phyloP scores from a whole-genome alignment of 2,329 filamentous ascomycete genomes.

The Fusarium sp. region DNA sequence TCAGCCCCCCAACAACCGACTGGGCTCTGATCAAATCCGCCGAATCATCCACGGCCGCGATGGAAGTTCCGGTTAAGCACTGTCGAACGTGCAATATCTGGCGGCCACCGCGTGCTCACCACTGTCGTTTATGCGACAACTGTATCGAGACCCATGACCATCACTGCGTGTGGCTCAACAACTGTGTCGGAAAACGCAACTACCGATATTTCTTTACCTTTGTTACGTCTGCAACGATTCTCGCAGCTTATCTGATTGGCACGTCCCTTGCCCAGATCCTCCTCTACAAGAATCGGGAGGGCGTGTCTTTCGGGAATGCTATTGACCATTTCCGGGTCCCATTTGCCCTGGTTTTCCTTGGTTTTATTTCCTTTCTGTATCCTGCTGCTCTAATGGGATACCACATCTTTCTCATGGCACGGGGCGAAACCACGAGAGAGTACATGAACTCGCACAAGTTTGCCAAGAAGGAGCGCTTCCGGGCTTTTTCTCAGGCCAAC shows the following conservation, averaged over 20 bases:
- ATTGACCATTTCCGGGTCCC: slow-evolving; percentile 78
- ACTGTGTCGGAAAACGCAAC: slow-evolving; percentile 95
- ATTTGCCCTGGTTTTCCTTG: slow-evolving; percentile 90
- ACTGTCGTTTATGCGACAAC: slow-evolving; percentile 96
- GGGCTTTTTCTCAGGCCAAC: slow-evolving; percentile 84
- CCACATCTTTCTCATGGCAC: slow-evolving; percentile 88
- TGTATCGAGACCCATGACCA: slow-evolving; percentile 98
- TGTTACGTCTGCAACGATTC: slow-evolving; percentile 78
- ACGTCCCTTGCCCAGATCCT: slow-evolving; percentile 84
- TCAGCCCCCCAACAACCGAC: slow-evolving; percentile 88
- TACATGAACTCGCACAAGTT: slow-evolving; percentile 98
- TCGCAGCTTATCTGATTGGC: slow-evolving; percentile 78
- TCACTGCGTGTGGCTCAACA: slow-evolving; percentile 99
- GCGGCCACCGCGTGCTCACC: slow-evolving; percentile 93
- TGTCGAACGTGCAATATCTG: slow-evolving; percentile 98
- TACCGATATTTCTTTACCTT: slow-evolving; percentile 98
- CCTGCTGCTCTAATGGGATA: slow-evolving; percentile 86
- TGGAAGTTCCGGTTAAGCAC: slow-evolving; percentile 98
- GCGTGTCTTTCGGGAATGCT: slow-evolving; percentile 72
- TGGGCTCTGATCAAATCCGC: slow-evolving; percentile 92
- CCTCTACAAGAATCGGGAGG: slow-evolving; percentile 71
- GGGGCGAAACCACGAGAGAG: slow-evolving; percentile 94
- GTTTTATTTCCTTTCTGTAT: slow-evolving; percentile 77
- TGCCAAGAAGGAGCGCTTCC: slow-evolving; percentile 86
- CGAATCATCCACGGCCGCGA: slow-evolving; percentile 78